Percentiles rank a stretch among this genome's conserved stretches.
phyloP scores from a whole-genome alignment of 2,329 filamentous ascomycete genomes.

The Helotiales sp. region DNA sequence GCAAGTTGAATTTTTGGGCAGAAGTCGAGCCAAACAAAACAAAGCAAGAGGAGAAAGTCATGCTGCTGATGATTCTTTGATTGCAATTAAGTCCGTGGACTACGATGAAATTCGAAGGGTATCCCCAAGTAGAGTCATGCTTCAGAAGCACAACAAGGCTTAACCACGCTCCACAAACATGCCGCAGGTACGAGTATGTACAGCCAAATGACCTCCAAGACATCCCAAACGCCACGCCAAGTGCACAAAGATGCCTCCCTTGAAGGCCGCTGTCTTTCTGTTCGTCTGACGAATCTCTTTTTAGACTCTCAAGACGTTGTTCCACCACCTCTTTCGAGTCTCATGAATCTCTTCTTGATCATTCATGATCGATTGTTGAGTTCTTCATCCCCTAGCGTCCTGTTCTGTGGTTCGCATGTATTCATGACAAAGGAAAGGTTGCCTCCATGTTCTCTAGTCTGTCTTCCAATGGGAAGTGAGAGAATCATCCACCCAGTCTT shows the following conservation, averaged over 20 bases:
- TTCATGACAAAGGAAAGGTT: conserved; percentile 18
- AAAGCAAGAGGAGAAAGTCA: neutral
- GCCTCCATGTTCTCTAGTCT: conserved; percentile 62
- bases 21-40: neutral
- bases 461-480: conserved; percentile 89
- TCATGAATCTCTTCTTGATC: neutral
- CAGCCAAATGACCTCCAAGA: conserved; percentile 24
- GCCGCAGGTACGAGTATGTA: conserved; percentile 28
- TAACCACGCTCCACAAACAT: conserved; percentile 22
- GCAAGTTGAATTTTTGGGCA: neutral
- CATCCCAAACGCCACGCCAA: conserved; percentile 29
- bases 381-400: neutral
- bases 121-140: conserved; percentile 22
- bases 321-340: conserved; percentile 1
- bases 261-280: neutral
- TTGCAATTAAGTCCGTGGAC: conserved; percentile 13
- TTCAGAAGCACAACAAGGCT: conserved; percentile 14
- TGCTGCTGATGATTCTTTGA: conserved; percentile 12
- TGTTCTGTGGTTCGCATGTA: neutral
- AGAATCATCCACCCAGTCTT: conserved; percentile 71
- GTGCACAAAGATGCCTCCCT: conserved; percentile 22
- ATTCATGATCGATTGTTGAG: neutral
- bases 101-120: conserved; percentile 19
- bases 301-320: conserved; percentile 6
- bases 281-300: conserved; percentile 5